phyloP scores from a whole-genome alignment of 192 early-diverging fungal species.

The Chytriomyces hyalinus region DNA sequence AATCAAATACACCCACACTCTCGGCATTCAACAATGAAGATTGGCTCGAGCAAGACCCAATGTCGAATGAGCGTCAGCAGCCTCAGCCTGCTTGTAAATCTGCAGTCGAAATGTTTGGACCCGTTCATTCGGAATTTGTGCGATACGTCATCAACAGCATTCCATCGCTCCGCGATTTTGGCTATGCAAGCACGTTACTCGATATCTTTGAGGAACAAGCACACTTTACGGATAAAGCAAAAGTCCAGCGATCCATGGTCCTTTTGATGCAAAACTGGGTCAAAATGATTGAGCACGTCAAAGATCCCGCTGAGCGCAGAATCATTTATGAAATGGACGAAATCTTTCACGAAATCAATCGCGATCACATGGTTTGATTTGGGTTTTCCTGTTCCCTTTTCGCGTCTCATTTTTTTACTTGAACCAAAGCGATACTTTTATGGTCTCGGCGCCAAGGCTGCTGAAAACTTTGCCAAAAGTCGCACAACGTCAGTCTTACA shows the following conservation, averaged over 20 bases:
- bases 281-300: not conserved
- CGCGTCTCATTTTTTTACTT: too few relatives aligned
- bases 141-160: not conserved
- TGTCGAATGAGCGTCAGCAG: too few relatives aligned
- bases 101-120: not conserved
- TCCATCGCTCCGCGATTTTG: not conserved
- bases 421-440: not conserved
- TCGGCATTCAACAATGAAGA: too few relatives aligned
- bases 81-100: not conserved
- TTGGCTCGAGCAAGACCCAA: too few relatives aligned
- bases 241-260: not conserved
- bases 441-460: not conserved
- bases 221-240: not conserved
- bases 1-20: too few relatives aligned
- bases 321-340: constrained; percentile 4
- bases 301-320: not conserved
- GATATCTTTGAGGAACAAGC: not conserved
- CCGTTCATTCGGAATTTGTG: not conserved
- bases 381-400: too few relatives aligned
- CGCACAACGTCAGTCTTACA: too few relatives aligned
- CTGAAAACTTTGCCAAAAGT: not conserved
- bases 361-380: not conserved
- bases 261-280: not conserved
- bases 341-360: constrained; percentile 3
- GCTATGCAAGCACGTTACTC: not conserved